Evolutionary conservation across 768 basidiomycete species (phyloP), one percentile per base, ranked within the genome.

Genomic region (Amanita phalloides): DNA sequence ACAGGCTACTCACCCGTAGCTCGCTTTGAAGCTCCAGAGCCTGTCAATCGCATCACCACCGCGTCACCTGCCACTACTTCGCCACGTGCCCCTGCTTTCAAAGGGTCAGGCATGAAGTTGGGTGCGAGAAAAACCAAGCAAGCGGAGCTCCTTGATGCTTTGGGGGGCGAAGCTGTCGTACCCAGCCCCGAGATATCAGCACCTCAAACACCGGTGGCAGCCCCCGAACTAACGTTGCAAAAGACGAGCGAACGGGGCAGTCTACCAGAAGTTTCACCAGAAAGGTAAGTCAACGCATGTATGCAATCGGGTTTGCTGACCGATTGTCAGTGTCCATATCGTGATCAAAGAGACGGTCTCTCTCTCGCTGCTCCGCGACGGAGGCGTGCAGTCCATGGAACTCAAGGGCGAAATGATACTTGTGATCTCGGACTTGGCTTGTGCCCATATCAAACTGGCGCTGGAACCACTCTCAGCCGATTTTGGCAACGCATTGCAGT

Each of bases 341-440:
- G 73, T 77, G 47, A 81, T 94, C 64, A 87, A 86, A 58, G 95
- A 99, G 63, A 78, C 77, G 48, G 69, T 98, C 45, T 85, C 84
- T 3, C 74, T 91, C 23, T 81, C 84, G 1, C 73, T 98, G 26
- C 74, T 90, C 42, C 87, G 90, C 37, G 93, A 97, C 64, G 94
- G 96, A 30, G 95, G 95, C 37, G 69, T 96, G 25, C 79, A 90
- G 62, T 79, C 85, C 0, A 82, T 98, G 71, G 91, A 97, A 56
- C 76, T 98, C 59, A 90, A 90, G 61, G 96, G 93, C 35, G 92
- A 96, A 62, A 88, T 97, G 81, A 92, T 93, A 65, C 77, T 98
- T 32, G 80, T 83, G 47, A 86, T 98, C 55, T 70, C 86, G 11
- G 91, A 94, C 54, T 67, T 88, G 0, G 71, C 78, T n/a, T 67